Base-by-base conservation (phyloP, 176 grass and related monocot species). In the Sorghum bicolor region DNA sequence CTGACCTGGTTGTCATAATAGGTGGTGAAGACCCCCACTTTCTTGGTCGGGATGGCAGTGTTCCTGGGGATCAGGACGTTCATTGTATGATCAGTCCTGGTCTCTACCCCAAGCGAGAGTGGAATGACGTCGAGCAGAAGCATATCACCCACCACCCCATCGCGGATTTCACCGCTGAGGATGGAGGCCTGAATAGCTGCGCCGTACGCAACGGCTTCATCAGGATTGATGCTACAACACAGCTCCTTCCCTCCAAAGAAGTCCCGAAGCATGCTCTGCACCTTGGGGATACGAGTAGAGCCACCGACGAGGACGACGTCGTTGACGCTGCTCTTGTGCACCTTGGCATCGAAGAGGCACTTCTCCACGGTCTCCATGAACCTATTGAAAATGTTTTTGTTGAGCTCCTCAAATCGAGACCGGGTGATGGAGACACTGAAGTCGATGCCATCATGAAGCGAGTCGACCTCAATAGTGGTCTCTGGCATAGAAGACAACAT, bases 321-420 rank as follows among this genome's bases (percentile, higher is more conserved):
- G 39, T 92, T 38, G 37, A 92, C 39, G 29, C 29, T 25, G 47
- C 31, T 57, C 38, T 84, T 92, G 39, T 89, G 61, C 50, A 92
- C 24, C 25, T 73, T 81, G 39, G 90, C 86, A 48, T 92, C 87
- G 14, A 34, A 25, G n/a, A 92, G 32, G 62, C 90, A 92, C 70
- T 80, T 84, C 31, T 92, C 80, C 20, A 92, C 70, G 0, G 83
- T 61, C 40, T 84, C 70, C 67, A 92, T 87, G 43, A 87, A 92
- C 62, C 28, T 52, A 33, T 22, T 63, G 61, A 92, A 92, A 8
- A 92, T 60, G 37, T 87, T 69, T 74, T 76, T 86, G 87, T 80
- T 86, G 13, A 92, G 63, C 68, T 83, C 83, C 83, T 92, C 90
- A 5, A 92, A n/a, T n/a, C n/a, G n/a, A n/a, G n/a, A n/a, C n/a